These are phyloP conservation scores for Hammondia hammondi DNA, from an alignment of 169 alveolate species.

Conservation along the genomic window DNA sequence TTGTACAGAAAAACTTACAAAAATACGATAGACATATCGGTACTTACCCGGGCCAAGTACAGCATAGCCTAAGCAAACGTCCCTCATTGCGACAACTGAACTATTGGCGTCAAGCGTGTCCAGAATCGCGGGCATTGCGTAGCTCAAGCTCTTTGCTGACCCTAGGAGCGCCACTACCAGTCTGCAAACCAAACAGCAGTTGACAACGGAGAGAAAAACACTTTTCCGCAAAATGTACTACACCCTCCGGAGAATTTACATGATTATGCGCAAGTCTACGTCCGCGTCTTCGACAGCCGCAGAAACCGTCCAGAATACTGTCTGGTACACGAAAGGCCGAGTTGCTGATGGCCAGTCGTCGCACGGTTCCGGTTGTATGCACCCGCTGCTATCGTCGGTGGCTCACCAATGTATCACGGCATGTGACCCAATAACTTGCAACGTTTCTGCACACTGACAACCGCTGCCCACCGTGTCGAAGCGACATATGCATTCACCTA, in stretches of 20 bases:
- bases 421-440: neutral
- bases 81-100: neutral
- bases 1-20: neutral
- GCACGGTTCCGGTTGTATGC: no score
- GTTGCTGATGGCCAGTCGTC: no score
- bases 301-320: no score
- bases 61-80: conserved; percentile 1
- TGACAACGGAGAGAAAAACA: neutral
- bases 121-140: conserved; percentile 47
- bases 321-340: no score
- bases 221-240: neutral
- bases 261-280: no score
- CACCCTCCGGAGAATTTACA: no score
- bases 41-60: neutral
- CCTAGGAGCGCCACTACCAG: conserved; percentile 43
- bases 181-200: neutral
- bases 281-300: no score
- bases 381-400: no score
- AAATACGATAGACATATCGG: neutral
- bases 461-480: neutral
- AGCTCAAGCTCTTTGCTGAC: conserved; percentile 36
- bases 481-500: neutral
- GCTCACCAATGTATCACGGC: no score
- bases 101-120: conserved; percentile 25
- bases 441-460: no score